Conservation (phyloP, 2,329 filamentous ascomycete genomes). For the Elsinoe necatrix region DNA sequence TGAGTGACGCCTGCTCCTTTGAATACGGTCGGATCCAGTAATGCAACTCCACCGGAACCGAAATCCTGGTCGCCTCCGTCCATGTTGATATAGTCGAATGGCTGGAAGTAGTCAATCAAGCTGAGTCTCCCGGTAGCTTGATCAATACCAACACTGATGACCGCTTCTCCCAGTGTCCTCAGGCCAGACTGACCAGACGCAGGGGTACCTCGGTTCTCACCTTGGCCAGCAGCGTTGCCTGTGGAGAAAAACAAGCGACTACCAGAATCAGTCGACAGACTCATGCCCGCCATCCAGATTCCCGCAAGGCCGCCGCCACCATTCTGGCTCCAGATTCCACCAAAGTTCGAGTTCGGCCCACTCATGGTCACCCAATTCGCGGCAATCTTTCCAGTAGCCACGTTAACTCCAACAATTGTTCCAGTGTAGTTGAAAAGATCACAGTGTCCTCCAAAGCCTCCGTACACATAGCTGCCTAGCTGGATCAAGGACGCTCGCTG, state of each 20-base stretch:
- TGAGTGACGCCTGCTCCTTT: conserved; percentile 20
- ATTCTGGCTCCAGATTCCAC: conserved; percentile 14
- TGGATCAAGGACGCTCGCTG: conserved; percentile 44
- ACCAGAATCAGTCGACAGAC: conserved; percentile 24
- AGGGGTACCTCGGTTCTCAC: conserved; percentile 24
- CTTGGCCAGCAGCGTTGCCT: conserved; percentile 24
- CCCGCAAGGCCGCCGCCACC: conserved; percentile 21
- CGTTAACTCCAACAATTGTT: conserved; percentile 44
- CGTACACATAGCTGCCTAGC: conserved; percentile 42
- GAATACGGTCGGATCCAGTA: conserved; percentile 21
- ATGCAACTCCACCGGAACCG: conserved; percentile 22
- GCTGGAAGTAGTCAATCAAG: conserved; percentile 48
- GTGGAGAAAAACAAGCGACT: conserved; percentile 25
- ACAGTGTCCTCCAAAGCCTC: conserved; percentile 48
- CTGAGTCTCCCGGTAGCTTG: conserved; percentile 36
- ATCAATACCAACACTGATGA: conserved; percentile 21
- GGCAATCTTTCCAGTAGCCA: conserved; percentile 29
- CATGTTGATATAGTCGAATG: conserved; percentile 43
- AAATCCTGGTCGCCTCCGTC: conserved; percentile 46
- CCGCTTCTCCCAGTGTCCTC: conserved; percentile 25
- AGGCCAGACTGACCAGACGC: conserved; percentile 24
- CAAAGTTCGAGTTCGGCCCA: conserved; percentile 19
- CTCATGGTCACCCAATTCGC: conserved; percentile 21
- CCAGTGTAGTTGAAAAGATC: conserved; percentile 50
- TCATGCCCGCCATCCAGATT: conserved; percentile 28